phyloP scores from a whole-genome alignment of 352 stramenopile species.

The Phytopythium vexans region DNA sequence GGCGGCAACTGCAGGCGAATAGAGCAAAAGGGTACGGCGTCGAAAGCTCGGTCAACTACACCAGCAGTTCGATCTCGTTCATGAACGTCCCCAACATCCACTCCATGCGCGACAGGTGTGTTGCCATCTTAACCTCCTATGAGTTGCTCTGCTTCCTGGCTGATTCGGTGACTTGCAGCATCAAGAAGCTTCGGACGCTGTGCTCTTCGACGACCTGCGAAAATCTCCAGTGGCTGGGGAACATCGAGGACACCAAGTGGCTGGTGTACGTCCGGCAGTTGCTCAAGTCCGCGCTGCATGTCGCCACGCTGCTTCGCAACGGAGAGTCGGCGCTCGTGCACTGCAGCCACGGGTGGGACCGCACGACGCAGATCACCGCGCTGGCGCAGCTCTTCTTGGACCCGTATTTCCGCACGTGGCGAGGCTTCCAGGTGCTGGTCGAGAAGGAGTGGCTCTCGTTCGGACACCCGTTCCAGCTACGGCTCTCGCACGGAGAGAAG shows the following conservation, averaged over 20 bases:
- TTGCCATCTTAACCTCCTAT: conserved; percentile 10
- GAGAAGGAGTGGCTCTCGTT: conserved; percentile 87
- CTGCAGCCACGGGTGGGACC: conserved; percentile 86
- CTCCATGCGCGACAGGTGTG: conserved; percentile 93
- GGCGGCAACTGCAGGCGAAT: conserved; percentile 34
- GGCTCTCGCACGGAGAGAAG: conserved; percentile 74
- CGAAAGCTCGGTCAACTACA: conserved; percentile 96
- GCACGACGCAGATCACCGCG: conserved; percentile 87
- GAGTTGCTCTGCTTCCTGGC: neutral
- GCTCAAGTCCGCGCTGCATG: conserved; percentile 89
- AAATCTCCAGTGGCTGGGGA: conserved; percentile 90
- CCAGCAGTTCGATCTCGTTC: conserved; percentile 93
- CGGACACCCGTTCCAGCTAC: conserved; percentile 79
- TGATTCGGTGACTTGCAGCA: conserved; percentile 17
- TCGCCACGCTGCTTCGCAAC: conserved; percentile 90
- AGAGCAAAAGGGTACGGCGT: conserved; percentile 93
- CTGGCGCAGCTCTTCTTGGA: conserved; percentile 70
- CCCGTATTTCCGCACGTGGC: conserved; percentile 77
- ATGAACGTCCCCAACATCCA: conserved; percentile 99
- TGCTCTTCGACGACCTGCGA: conserved; percentile 84
- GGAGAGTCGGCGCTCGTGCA: conserved; percentile 79
- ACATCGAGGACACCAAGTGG: conserved; percentile 97
- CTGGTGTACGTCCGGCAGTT: conserved; percentile 93
- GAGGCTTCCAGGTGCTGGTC: conserved; percentile 76
- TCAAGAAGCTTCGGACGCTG: conserved; percentile 70